Evolutionary conservation across 352 stramenopile species (phyloP), one percentile per base, ranked within the genome.

Genomic region (Globisporangium carolinianum): DNA sequence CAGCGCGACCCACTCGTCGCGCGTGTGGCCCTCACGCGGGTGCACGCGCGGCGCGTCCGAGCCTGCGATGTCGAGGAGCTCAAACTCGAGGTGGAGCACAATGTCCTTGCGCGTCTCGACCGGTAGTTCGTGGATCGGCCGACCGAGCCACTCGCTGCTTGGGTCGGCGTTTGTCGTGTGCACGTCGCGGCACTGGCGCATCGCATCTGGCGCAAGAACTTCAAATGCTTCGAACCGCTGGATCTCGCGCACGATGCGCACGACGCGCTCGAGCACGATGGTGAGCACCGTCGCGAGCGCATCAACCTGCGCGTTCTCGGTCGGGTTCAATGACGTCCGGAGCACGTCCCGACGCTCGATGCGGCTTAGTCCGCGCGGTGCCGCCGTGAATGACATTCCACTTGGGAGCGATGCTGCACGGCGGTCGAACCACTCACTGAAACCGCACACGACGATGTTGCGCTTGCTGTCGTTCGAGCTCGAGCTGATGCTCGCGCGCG

Each of bases 191-290:
- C 76, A 90, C 51, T 75, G 78, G 1, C 48, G 53, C 62, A 78
- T 84, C 7, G 81, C 74, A 35, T 81, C 76, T 17, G 41, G 45
- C 0, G 67, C 58, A 15, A 90, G 66, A 11, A 50, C 53, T 57
- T 90, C 80, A 42, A 80, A 88, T 8, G 77, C 63, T 43, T 90
- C 80, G 51, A 90, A 82, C 17, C 82, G 68, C 11, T 58, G 57
- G 9, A 90, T 83, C 57, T 88, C 80, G 3, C 59, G 65, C 35
- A 85, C 57, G 10, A 87, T 77, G 14, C 54, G 68, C 12, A 83
- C 69, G 5, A 87, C 57, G 6, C 77, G 70, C 48, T 85, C 83
- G 67, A 84, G 77, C 8, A 88, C 55, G 6, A 80, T 51, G 4
- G 72, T 63, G 5, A 90, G 47, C 9, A 83, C 76, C 4, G 57